Conservation (phyloP, 441 rosid species). For the Erodium texanum region DNA sequence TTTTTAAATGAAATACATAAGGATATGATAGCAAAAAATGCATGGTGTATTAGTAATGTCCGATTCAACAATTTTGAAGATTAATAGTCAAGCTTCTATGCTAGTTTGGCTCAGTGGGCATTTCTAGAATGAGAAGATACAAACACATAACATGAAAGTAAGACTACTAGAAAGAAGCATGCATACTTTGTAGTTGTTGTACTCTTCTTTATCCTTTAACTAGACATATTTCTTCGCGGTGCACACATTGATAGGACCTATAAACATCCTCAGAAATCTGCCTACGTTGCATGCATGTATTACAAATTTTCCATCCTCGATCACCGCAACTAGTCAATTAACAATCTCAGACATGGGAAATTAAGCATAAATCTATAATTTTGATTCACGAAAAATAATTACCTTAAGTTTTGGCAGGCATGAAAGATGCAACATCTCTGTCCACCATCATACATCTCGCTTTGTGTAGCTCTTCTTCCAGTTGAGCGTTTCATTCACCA, state of each 20-base stretch:
- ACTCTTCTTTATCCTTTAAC: slow-evolving; percentile 96
- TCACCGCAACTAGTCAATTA: not conserved
- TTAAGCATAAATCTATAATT: not conserved
- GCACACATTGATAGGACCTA: slow-evolving; percentile 90
- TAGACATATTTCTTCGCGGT: slow-evolving; percentile 79
- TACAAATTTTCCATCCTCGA: too few species aligned
- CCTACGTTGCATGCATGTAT: slow-evolving; percentile 31
- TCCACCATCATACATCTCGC: slow-evolving; percentile 58
- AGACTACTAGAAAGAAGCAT: not conserved
- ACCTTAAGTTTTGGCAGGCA: slow-evolving; percentile 72
- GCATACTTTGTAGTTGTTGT: slow-evolving; percentile 79
- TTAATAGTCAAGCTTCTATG: too few species aligned
- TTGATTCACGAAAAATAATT: not conserved
- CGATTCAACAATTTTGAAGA: too few species aligned
- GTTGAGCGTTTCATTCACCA: slow-evolving; percentile 25
- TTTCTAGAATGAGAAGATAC: not conserved
- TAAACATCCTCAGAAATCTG: slow-evolving; percentile 65
- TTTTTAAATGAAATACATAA: too few species aligned
- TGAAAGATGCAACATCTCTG: slow-evolving; percentile 77
- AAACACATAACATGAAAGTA: not conserved
- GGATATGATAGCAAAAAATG: too few species aligned
- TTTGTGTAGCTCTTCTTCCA: slow-evolving; percentile 70
- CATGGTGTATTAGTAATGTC: too few species aligned
- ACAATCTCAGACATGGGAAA: not conserved
- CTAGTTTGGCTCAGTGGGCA: not conserved